Percentiles rank a stretch among this genome's conserved stretches.
Evolutionary conservation across 1,284 basidiomycete genomes (phyloP).

Genomic region (Cystobasidiaceae sp.): DNA sequence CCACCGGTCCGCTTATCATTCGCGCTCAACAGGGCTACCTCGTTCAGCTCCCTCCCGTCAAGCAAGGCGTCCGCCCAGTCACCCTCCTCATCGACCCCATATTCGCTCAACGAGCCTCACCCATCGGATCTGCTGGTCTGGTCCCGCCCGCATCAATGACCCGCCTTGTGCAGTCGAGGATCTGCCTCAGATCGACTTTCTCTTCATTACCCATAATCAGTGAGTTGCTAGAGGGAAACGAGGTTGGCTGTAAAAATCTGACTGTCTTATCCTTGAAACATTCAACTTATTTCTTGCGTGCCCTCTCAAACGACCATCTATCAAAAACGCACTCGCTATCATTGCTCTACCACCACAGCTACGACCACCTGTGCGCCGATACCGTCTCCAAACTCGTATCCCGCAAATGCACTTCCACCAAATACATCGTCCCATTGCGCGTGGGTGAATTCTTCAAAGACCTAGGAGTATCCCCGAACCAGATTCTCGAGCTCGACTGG

Average conservation of each 20-base stretch:
- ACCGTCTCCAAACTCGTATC: slow-evolving; percentile 34
- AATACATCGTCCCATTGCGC: slow-evolving; percentile 43
- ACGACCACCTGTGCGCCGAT: slow-evolving; percentile 42
- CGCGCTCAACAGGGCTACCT: slow-evolving; percentile 21
- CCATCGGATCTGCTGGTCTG: slow-evolving; percentile 39
- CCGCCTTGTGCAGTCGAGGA: slow-evolving; percentile 41
- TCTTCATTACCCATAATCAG: slow-evolving; percentile 45
- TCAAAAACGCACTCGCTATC: background rate
- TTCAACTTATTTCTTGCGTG: no score
- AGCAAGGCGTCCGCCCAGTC: slow-evolving; percentile 11
- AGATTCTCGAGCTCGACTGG: slow-evolving; percentile 43
- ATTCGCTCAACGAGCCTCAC: slow-evolving; percentile 40
- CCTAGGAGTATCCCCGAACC: slow-evolving; percentile 34
- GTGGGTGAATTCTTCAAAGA: slow-evolving; percentile 41
- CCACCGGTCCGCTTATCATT: no score
- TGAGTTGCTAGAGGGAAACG: no score
- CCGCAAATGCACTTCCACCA: slow-evolving; percentile 33
- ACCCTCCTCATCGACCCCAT: slow-evolving; percentile 43
- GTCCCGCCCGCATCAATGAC: slow-evolving; percentile 36
- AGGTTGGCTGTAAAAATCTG: no score
- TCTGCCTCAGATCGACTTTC: slow-evolving; percentile 39
- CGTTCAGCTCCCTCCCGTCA: slow-evolving; percentile 18
- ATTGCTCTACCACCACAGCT: slow-evolving; percentile 32
- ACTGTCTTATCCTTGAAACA: no score
- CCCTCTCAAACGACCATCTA: no score